Evolutionary conservation across 805 yeast genomes (phyloP).

Genomic region (Saccharomycopsis sp.): DNA sequence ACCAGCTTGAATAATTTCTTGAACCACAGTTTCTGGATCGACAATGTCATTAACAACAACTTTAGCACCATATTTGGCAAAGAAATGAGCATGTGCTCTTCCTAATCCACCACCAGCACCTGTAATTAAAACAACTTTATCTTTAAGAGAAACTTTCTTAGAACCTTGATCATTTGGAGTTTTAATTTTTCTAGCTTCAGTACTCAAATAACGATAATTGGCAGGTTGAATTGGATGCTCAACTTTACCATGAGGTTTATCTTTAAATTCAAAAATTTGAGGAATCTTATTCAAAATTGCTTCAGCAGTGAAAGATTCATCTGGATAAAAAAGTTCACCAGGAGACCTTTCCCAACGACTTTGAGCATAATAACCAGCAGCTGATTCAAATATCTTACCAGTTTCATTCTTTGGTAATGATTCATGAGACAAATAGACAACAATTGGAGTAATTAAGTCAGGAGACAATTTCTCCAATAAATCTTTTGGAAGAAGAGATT

Average conservation of each 20-base stretch:
- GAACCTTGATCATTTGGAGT: constrained; percentile 45
- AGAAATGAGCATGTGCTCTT: constrained; percentile 72
- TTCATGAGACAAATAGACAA: constrained; percentile 68
- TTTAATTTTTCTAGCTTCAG: constrained; percentile 40
- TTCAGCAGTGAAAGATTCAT: constrained; percentile 71
- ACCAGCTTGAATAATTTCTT: constrained; percentile 62
- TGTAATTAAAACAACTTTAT: constrained; percentile 81
- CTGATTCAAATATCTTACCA: constrained; percentile 81
- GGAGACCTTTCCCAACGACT: constrained; percentile 91
- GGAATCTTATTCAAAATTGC: constrained; percentile 61
- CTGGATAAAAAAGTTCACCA: constrained; percentile 78
- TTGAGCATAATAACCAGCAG: constrained; percentile 88
- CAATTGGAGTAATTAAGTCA: constrained; percentile 87
- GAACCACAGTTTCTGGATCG: constrained; percentile 63
- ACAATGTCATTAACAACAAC: constrained; percentile 87
- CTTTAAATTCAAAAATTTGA: constrained; percentile 49
- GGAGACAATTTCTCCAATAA: constrained; percentile 73
- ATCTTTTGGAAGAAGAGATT: constrained; percentile 76
- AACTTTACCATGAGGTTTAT: constrained; percentile 40
- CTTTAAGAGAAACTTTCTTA: constrained; percentile 52
- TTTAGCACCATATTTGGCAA: constrained; percentile 88
- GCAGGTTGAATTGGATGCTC: constrained; percentile 66
- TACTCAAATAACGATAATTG: constrained; percentile 56
- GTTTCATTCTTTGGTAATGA: constrained; percentile 38
- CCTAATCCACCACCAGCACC: constrained; percentile 97